These are phyloP conservation scores for Beta lomatogona DNA, from an alignment of 179 eudicot genomes.

Conservation along the genomic window DNA sequence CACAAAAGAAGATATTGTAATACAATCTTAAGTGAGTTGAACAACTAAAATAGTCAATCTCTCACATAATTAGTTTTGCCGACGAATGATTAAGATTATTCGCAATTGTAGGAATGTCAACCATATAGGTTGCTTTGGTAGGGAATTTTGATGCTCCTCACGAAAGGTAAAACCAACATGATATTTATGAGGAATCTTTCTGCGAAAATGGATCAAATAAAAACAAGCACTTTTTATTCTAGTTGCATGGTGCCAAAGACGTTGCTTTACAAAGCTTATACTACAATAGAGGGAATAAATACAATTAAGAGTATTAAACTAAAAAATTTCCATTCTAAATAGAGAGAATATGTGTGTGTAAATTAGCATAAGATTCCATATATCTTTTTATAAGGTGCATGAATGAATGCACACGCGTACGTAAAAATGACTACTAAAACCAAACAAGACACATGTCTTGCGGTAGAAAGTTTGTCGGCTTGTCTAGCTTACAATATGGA, in stretches of 20 bases:
- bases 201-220: neutral
- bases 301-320: neutral
- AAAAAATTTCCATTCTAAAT: too few relatives aligned
- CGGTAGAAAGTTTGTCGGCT: slow-evolving; percentile 26
- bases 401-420: slow-evolving; percentile 27
- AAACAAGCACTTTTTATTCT: neutral
- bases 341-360: neutral
- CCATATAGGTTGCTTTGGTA: neutral
- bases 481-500: slow-evolving; percentile 26
- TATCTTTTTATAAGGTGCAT: neutral
- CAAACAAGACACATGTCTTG: slow-evolving; percentile 30
- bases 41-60: neutral
- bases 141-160: slow-evolving; percentile 7
- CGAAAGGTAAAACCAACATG: neutral
- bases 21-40: neutral
- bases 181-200: neutral
- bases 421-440: slow-evolving; percentile 14
- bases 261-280: slow-evolving; percentile 9
- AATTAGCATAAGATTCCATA: slow-evolving; percentile 26
- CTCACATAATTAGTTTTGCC: neutral
- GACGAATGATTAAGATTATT: neutral
- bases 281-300: neutral
- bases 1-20: neutral
- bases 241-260: slow-evolving; percentile 13
- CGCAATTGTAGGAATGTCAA: slow-evolving; percentile 13